These are phyloP conservation scores for Penicillium pancosmium DNA, from an alignment of 495 filamentous ascomycete genomes.

Conservation along the genomic window DNA sequence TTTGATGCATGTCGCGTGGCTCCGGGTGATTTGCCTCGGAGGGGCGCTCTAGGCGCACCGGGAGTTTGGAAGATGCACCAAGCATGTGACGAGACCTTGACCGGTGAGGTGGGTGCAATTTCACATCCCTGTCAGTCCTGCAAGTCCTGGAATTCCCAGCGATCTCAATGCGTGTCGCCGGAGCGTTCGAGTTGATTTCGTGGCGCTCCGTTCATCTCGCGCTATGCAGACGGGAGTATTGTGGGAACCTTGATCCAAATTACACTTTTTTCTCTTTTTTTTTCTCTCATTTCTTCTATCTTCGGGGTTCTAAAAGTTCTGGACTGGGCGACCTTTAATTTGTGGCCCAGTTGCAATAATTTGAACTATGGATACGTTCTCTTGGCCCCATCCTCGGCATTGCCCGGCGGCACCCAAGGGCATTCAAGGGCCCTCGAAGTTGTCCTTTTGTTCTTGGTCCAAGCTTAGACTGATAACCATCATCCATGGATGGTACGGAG, in stretches of 20 bases:
- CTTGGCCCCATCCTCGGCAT: conserved; percentile 7
- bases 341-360: conserved; percentile 3
- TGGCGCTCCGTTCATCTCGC: conserved; percentile 2
- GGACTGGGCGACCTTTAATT: neutral
- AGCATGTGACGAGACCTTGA: conserved; percentile 22
- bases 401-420: neutral
- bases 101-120: conserved; percentile 21
- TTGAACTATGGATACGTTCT: conserved; percentile 3
- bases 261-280: neutral
- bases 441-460: neutral
- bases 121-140: conserved; percentile 16
- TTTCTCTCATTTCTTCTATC: neutral
- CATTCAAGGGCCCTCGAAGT: too few species aligned
- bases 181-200: neutral
- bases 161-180: conserved; percentile 8
- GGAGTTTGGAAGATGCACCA: conserved; percentile 3
- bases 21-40: conserved; percentile 23
- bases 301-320: too few species aligned
- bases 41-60: conserved; percentile 5
- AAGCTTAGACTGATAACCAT: neutral
- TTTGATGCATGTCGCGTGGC: conserved; percentile 19
- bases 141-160: neutral
- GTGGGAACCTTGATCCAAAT: neutral
- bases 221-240: too few species aligned
- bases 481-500: neutral